Evolutionary conservation across 2,329 filamentous ascomycete genomes (phyloP).

Genomic region (Hymenoscyphus repandus): DNA sequence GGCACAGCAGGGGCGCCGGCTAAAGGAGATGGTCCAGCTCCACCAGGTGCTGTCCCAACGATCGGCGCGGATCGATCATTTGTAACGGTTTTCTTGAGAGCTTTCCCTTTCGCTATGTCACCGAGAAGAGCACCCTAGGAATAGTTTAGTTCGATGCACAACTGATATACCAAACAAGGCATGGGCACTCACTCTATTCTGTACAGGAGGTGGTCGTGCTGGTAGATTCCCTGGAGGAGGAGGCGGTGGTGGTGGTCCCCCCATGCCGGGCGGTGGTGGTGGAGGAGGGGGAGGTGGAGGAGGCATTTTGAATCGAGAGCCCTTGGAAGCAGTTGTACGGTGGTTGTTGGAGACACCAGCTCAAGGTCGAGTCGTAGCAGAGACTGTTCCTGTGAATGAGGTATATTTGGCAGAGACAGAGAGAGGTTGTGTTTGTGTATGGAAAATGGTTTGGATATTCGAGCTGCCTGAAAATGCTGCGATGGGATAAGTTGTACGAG

Average conservation of each 20-base stretch:
- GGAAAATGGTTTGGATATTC: background rate
- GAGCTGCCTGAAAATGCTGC: background rate
- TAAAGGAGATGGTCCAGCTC: conserved; percentile 54
- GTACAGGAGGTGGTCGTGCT: conserved; percentile 47
- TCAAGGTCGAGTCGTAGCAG: background rate
- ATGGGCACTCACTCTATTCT: conserved; percentile 54
- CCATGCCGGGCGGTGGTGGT: conserved; percentile 49
- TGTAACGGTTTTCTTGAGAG: conserved; percentile 78
- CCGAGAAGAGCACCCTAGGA: conserved; percentile 74
- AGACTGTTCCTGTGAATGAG: background rate
- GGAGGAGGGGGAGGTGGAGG: conserved; percentile 61
- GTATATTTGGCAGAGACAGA: too few relatives aligned
- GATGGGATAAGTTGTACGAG: too few relatives aligned
- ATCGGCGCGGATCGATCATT: conserved; percentile 87
- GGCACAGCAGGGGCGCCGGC: conserved; percentile 81
- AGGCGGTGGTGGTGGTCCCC: conserved; percentile 57
- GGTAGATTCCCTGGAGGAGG: conserved; percentile 57
- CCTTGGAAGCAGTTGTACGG: background rate
- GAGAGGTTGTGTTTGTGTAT: too few relatives aligned
- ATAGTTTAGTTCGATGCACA: conserved; percentile 22
- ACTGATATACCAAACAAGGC: conserved; percentile 19
- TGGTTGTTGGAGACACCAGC: background rate
- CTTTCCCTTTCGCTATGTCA: conserved; percentile 79
- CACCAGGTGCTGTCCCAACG: conserved; percentile 51
- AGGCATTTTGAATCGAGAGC: conserved; percentile 14